Percentiles rank a stretch among this genome's conserved stretches.
Evolutionary conservation across 2,329 filamentous ascomycete genomes (phyloP).

Genomic region (Microsporum audouinii): DNA sequence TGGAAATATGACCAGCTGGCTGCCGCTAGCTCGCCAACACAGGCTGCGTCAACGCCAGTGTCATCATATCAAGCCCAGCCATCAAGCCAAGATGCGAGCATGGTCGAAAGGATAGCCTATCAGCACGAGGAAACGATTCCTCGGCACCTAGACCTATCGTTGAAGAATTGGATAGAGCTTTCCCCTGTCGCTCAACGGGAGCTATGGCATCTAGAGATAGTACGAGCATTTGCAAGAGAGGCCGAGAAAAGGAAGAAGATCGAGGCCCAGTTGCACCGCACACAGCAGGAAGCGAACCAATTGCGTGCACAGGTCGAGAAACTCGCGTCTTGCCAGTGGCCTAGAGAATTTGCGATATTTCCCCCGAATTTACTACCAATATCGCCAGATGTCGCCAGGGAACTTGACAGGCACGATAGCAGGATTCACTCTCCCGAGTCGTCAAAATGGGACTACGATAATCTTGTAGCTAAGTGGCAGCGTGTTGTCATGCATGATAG

Average conservation of each 20-base stretch:
- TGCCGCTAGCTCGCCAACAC: slow-evolving; percentile 7
- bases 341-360: slow-evolving; percentile 38
- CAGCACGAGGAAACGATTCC: slow-evolving; percentile 57
- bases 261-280: slow-evolving; percentile 33
- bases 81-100: slow-evolving; percentile 21
- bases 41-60: slow-evolving; percentile 13
- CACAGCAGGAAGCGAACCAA: slow-evolving; percentile 39
- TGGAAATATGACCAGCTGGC: slow-evolving; percentile 45
- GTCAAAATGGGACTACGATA: slow-evolving; percentile 38
- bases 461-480: slow-evolving; percentile 39
- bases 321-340: slow-evolving; percentile 38
- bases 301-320: slow-evolving; percentile 38
- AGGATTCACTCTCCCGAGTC: slow-evolving; percentile 24
- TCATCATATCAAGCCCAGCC: slow-evolving; percentile 35
- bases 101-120: slow-evolving; percentile 38
- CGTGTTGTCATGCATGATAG: slow-evolving; percentile 37
- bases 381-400: slow-evolving; percentile 28
- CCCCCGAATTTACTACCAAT: slow-evolving; percentile 36
- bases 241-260: slow-evolving; percentile 33
- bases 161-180: slow-evolving; percentile 61
- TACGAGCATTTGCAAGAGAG: slow-evolving; percentile 37
- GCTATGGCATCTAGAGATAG: slow-evolving; percentile 38
- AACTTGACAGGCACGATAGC: slow-evolving; percentile 27
- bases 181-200: slow-evolving; percentile 42
- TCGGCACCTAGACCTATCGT: slow-evolving; percentile 67